Evolutionary conservation across 192 early-diverging fungal species (phyloP), one percentile per base, ranked within the genome.

Genomic region (Backusella psychrophila): DNA sequence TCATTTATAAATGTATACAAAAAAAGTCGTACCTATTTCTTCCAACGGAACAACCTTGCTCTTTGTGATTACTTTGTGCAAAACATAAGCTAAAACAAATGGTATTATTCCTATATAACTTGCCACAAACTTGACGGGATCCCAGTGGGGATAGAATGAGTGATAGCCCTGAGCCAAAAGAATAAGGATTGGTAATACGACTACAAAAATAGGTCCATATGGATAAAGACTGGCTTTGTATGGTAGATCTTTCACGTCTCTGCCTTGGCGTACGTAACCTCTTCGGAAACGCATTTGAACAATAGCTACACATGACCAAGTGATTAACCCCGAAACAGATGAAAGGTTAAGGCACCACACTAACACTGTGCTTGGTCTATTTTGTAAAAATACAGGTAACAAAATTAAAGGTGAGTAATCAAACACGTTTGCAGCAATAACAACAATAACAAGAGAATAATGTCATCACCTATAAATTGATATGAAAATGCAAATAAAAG

Each of bases 221-320:
- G 94, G 93, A 72, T 88, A 93, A 34, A 89, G 81, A 3, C 85
- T 82, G 0, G 94, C 88, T 11, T 75, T 75, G 77, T 94, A 96
- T 0, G 92, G 90, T 49, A 96, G 81, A 29, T 88, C 84, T 9
- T 79, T 66, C 4, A 92, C 19, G 44, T 81, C 74, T 76, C 90
- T 88, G 7, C 89, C 89, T 77, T 96, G 95, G 34, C 80, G 83
- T 26, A 89, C 72, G 69, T 90, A 91, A 7, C 94, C 94, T 36
- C 86, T 85, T 39, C 93, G 90, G 89, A 95, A 96, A 31, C 95
- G 90, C 73, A 91, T 80, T 74, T 95, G 94, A 35, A 88, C 89
- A 66, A 93, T 49, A 36, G 87, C 85, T 77, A 94, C 93, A 66
- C 91, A 91, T 34, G 92, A 39, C 95, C 95, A 95, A 74, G 88